These are phyloP conservation scores for Pseudonitzschia multiseries DNA, from an alignment of 108 stramenopile genomes.

Conservation along the genomic window DNA sequence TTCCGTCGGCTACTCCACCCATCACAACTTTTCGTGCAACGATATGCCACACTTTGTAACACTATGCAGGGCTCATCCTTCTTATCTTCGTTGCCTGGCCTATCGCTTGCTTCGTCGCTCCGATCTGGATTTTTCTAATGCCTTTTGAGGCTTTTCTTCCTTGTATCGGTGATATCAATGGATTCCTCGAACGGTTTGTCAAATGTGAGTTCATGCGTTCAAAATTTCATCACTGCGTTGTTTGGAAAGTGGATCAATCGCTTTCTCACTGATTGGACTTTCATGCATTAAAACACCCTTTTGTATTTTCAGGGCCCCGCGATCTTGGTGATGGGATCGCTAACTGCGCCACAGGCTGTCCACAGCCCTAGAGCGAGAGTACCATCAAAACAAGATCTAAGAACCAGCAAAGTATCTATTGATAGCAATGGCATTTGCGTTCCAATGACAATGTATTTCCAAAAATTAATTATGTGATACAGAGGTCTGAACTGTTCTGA, in stretches of 20 bases:
- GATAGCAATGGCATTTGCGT: no score
- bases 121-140: slow-evolving; percentile 66
- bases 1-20: not conserved
- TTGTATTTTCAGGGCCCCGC: slow-evolving; percentile 51
- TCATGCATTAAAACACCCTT: not conserved
- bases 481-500: no score
- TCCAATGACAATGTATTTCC: no score
- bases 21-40: not conserved
- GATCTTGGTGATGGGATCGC: slow-evolving; percentile 46
- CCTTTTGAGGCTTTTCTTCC: slow-evolving; percentile 69
- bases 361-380: slow-evolving; percentile 27
- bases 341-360: slow-evolving; percentile 34
- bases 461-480: no score
- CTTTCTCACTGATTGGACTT: not conserved
- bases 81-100: slow-evolving; percentile 82
- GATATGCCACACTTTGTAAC: no score
- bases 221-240: not conserved
- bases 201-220: slow-evolving; percentile 41
- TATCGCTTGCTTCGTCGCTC: slow-evolving; percentile 49
- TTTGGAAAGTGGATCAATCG: not conserved
- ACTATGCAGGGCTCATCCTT: slow-evolving; percentile 52
- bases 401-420: no score
- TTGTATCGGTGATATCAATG: slow-evolving; percentile 46
- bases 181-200: slow-evolving; percentile 79
- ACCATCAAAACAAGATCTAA: not conserved